Base-by-base conservation (phyloP, 2,329 filamentous ascomycete genomes). In the Botrytis fabae region DNA sequence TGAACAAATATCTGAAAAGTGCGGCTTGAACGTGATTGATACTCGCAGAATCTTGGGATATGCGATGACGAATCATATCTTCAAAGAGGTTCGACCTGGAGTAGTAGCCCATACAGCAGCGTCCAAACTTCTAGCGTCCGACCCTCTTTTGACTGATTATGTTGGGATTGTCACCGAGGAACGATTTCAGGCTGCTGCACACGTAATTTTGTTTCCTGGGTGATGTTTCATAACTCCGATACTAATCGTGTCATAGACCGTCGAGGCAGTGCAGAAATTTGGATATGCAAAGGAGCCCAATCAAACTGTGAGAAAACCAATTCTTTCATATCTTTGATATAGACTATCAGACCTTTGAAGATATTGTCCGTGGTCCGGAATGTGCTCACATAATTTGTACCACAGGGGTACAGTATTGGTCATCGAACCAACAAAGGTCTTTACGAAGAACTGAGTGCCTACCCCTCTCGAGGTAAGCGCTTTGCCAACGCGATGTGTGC, bases 21-120 rank as follows among this genome's bases (percentile, higher is more conserved):
- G 85, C 0, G 76, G 82, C 0, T 79, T 88, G 38, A 85, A 87
- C 75, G 80, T 84, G 35, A 82, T 85, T 74, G 87, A 88, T 77
- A 81, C 88, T 32, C 83, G 84, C 10, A 85, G 87, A 57, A 80
- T 87, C 8, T 79, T 88, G 35, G 86, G 88, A 12, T 85, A 89
- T 78, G 87, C 85, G 57, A 89, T 90, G 84, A 89, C 87, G 20
- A 87, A 85, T 75, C 82, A 83, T 14, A 83, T 90, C 73, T 90
- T 91, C 80, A 78, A 81, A 62, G 88, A 90, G 76, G 84, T 85
- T 0, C 79, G 79, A 5, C 85, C 86, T 0, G 85, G 86, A 1
- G 74, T 83, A 2, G 84, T 90, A 74, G 85, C 84, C 8, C 89
- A 91, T 78, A 89, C 86, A 3, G 85, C 87, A 0, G 83, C 85